phyloP scores from a whole-genome alignment of 2,329 filamentous ascomycete species.

The Chaetomium globosum region DNA sequence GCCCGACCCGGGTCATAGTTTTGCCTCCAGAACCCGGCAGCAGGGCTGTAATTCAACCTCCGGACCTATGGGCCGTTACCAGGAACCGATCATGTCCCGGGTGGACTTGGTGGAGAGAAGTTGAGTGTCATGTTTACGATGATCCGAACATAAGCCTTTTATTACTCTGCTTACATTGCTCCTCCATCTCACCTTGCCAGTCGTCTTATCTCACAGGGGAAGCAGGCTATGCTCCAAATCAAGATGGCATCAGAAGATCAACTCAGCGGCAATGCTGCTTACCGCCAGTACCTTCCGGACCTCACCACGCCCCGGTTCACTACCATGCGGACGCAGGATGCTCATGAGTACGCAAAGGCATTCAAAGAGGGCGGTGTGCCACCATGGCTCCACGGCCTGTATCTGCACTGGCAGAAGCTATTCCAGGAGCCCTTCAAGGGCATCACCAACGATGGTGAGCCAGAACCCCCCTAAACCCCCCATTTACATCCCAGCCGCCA shows the following conservation, averaged over 20 bases:
- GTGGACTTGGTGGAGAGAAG: slow-evolving; percentile 16
- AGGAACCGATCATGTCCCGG: slow-evolving; percentile 13
- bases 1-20: slow-evolving; percentile 34
- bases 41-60: slow-evolving; percentile 30
- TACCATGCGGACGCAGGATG: slow-evolving; percentile 63
- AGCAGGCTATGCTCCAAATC: neutral
- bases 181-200: neutral
- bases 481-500: slow-evolving; percentile 12
- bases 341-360: slow-evolving; percentile 62
- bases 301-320: slow-evolving; percentile 63
- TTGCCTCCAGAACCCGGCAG: slow-evolving; percentile 30
- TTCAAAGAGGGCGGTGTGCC: slow-evolving; percentile 63
- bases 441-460: slow-evolving; percentile 66
- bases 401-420: slow-evolving; percentile 60
- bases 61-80: slow-evolving; percentile 20
- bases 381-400: slow-evolving; percentile 67
- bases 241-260: slow-evolving; percentile 29
- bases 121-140: slow-evolving; percentile 5
- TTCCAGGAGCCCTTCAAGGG: slow-evolving; percentile 70
- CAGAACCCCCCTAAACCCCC: slow-evolving; percentile 26
- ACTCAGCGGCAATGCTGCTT: slow-evolving; percentile 43
- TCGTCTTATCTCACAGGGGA: neutral
- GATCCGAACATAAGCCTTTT: neutral
- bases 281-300: slow-evolving; percentile 65
- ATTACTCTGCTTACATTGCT: neutral